Evolutionary conservation across 2,329 filamentous ascomycete species (phyloP), one percentile per base, ranked within the genome.

Genomic region (Fusarium sp.): DNA sequence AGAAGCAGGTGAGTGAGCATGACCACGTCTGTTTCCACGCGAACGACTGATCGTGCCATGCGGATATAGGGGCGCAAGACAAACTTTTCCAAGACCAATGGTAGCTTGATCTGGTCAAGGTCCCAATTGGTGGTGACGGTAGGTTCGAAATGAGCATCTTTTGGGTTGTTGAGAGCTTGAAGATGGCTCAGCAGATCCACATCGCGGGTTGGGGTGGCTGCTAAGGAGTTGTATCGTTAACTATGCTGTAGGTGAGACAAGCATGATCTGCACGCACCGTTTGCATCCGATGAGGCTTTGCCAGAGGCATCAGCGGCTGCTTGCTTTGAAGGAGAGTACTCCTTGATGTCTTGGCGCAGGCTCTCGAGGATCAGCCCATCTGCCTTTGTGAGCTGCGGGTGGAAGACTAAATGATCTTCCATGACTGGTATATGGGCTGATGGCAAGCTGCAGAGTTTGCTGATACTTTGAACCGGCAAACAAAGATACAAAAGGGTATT

Each of bases 1-100:
- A 92, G 76, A 32, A 93, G 72, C 19, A 94, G 80, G 72, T 94
- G 90, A 0, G 89, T 92, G 52, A 93, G 74, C 81, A 94, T 91
- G 42, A 93, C 84, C 15, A 93, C 88, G 71, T 94, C 91, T 1
- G 88, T 89, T 51, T 85, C 81, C 54, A 84, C 78, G 13, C 89
- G 87, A 9, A 90, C 87, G 19, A 88, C 73, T 3, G 71, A 74
- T 37, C 78, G 79, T 2, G 84, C 88, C 69, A 81, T 75, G 13
- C 75, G 72, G 43, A 87, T 76, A 71, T 91, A 92, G 1, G 87
- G 84, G 36, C 80, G 77, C 15, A 91, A 75, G 2, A 88, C 14
- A 2, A 43, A 6, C 45, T 63, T 64, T 37, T 63, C 55, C 1
- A 63, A 39, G 4, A 64, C 43, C 4, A 60, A 9, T 0, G 60